Evolutionary conservation across 805 yeast genomes (phyloP).

Genomic region (Barnettozyma siamensis): DNA sequence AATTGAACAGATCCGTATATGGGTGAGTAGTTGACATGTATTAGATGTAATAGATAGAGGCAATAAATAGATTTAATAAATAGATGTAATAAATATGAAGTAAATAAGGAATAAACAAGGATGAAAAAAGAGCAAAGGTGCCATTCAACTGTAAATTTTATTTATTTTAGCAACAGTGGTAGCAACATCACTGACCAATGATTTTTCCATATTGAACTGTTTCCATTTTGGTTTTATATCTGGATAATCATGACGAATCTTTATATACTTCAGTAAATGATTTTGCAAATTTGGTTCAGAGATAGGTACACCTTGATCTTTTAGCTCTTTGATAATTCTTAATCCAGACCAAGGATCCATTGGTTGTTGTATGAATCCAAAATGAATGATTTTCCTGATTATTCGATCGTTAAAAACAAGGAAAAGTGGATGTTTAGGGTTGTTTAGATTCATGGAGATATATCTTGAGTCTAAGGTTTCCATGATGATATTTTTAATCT

Average conservation of each 20-base stretch:
- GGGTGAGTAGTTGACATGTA: too few species aligned
- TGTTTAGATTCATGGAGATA: slow-evolving; percentile 4
- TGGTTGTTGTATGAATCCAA: slow-evolving; percentile 16
- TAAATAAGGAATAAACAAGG: background rate
- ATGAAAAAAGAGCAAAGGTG: too few species aligned
- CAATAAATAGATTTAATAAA: too few species aligned
- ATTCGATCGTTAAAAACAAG: slow-evolving; percentile 15
- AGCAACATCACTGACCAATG: slow-evolving; percentile 10
- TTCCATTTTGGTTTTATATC: slow-evolving; percentile 5
- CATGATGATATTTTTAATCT: slow-evolving; percentile 7
- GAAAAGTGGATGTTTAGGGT: slow-evolving; percentile 16
- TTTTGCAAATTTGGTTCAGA: slow-evolving; percentile 11
- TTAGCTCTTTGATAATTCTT: slow-evolving; percentile 14
- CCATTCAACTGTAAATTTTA: slow-evolving; percentile 4
- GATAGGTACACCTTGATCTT: slow-evolving; percentile 16
- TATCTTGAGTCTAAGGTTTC: background rate
- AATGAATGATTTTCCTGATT: slow-evolving; percentile 13
- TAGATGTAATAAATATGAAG: background rate
- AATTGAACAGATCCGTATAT: too few species aligned
- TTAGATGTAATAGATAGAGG: too few species aligned
- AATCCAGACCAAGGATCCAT: slow-evolving; percentile 23
- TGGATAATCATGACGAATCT: slow-evolving; percentile 11
- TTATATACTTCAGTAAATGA: slow-evolving; percentile 13
- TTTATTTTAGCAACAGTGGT: slow-evolving; percentile 13
- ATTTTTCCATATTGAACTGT: background rate